phyloP scores from a whole-genome alignment of 202 grass and related monocot genomes.

The Alloteropsis angusta region DNA sequence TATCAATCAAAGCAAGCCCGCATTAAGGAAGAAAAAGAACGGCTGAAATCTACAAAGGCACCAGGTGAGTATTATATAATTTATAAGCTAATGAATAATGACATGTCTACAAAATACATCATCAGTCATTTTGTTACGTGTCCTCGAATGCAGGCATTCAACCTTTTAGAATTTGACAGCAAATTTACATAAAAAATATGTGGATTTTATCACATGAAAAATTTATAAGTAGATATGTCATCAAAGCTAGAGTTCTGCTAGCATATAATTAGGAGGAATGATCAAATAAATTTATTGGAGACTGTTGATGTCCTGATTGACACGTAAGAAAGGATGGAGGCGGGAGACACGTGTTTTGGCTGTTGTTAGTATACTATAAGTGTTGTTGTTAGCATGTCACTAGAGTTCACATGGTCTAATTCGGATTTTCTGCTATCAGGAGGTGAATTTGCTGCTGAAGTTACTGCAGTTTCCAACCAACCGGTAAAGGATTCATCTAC shows the following conservation, averaged over 20 bases:
- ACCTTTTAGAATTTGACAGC: neutral
- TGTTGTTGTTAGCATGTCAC: neutral
- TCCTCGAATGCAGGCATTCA: neutral
- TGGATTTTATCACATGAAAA: neutral
- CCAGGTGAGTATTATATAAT: conserved; percentile 34
- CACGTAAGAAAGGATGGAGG: neutral
- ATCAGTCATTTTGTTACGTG: neutral
- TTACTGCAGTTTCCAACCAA: conserved; percentile 64
- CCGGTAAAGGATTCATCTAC: conserved; percentile 67
- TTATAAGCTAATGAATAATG: neutral
- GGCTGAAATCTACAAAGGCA: conserved; percentile 60
- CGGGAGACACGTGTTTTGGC: neutral
- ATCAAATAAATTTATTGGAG: neutral
- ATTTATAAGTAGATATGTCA: neutral
- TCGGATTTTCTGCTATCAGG: conserved; percentile 33
- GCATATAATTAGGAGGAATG: neutral
- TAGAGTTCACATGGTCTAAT: neutral
- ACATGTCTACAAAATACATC: neutral
- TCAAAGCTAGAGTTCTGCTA: neutral
- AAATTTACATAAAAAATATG: neutral
- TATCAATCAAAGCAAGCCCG: conserved; percentile 74
- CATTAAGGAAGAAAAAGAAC: conserved; percentile 75
- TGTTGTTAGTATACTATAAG: neutral
- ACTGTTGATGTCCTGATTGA: neutral
- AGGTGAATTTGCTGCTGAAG: conserved; percentile 67